Percentiles rank a stretch among this genome's conserved stretches.
phyloP scores from a whole-genome alignment of 805 yeast species.

The Candida jianshihensis region DNA sequence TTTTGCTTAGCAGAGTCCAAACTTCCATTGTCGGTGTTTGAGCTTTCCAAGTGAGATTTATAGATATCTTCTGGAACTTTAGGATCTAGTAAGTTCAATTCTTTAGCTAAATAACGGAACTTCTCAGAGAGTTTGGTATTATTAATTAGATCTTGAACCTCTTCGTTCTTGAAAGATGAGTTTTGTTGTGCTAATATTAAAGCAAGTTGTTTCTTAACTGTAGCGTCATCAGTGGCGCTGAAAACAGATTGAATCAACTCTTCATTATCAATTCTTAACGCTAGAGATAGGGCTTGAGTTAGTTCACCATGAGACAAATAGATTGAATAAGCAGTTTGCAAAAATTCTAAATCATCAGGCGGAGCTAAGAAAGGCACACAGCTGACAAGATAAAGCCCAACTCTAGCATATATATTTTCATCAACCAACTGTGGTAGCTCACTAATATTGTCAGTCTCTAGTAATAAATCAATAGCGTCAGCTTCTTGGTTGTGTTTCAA shows the following conservation, averaged over 20 bases:
- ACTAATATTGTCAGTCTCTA: constrained; percentile 85
- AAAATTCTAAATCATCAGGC: constrained; percentile 81
- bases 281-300: constrained; percentile 85
- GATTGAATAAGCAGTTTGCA: constrained; percentile 82
- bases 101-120: constrained; percentile 74
- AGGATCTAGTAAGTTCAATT: constrained; percentile 82
- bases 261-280: constrained; percentile 83
- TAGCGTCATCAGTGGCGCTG: constrained; percentile 65
- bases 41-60: constrained; percentile 80
- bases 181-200: constrained; percentile 84
- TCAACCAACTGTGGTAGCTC: constrained; percentile 80
- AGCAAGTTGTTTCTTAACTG: constrained; percentile 84
- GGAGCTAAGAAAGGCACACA: constrained; percentile 97
- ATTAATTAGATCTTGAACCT: constrained; percentile 78
- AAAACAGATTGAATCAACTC: constrained; percentile 72
- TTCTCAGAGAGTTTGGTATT: constrained; percentile 74
- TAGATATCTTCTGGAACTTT: constrained; percentile 93
- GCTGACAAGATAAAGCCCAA: constrained; percentile 88
- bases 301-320: constrained; percentile 72
- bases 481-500: constrained; percentile 95
- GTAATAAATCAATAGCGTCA: constrained; percentile 89
- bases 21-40: constrained; percentile 39
- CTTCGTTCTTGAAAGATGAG: constrained; percentile 66
- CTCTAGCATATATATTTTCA: constrained; percentile 75
- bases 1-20: constrained; percentile 93